A percentile compares a stretch with the other conserved stretches of the same genome.
phyloP scores from a whole-genome alignment of 2,329 filamentous ascomycete species.

The Myriangium duriaei region DNA sequence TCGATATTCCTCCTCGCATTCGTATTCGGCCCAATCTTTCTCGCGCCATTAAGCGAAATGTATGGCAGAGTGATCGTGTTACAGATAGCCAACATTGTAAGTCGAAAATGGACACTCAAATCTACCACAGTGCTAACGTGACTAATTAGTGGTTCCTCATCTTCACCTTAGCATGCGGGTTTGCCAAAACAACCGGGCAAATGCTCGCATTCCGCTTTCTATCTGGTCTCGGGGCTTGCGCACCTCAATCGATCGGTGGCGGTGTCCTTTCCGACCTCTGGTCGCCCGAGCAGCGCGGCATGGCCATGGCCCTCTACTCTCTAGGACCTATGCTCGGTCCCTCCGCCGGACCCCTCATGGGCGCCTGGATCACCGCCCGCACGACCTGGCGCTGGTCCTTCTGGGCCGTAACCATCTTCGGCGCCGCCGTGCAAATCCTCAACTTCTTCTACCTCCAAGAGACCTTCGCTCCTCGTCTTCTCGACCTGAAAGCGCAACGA shows the following conservation, averaged over 20 bases:
- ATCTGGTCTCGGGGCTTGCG: conserved; percentile 26
- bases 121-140: too few species aligned
- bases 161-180: conserved; percentile 27
- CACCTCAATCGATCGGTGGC: conserved; percentile 26
- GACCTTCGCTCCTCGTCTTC: conserved; percentile 52
- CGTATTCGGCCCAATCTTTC: conserved; percentile 25
- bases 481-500: conserved; percentile 41
- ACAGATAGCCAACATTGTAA: conserved; percentile 21
- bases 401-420: conserved; percentile 69
- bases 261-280: conserved; percentile 22
- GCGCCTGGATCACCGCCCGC: conserved; percentile 47
- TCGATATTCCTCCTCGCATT: conserved; percentile 28
- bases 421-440: conserved; percentile 54
- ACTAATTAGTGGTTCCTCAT: conserved; percentile 24
- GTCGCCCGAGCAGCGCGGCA: conserved; percentile 19
- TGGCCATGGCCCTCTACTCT: conserved; percentile 20
- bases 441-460: conserved; percentile 55
- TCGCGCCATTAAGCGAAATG: conserved; percentile 26
- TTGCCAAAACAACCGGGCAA: conserved; percentile 20
- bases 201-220: conserved; percentile 28
- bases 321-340: conserved; percentile 20
- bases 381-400: conserved; percentile 71
- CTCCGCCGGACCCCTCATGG: conserved; percentile 14
- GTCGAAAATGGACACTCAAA: too few species aligned
- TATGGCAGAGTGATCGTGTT: conserved; percentile 25